These are phyloP conservation scores for Paramyrothecium roridum DNA, from an alignment of 2,329 filamentous ascomycete species.

Conservation along the genomic window DNA sequence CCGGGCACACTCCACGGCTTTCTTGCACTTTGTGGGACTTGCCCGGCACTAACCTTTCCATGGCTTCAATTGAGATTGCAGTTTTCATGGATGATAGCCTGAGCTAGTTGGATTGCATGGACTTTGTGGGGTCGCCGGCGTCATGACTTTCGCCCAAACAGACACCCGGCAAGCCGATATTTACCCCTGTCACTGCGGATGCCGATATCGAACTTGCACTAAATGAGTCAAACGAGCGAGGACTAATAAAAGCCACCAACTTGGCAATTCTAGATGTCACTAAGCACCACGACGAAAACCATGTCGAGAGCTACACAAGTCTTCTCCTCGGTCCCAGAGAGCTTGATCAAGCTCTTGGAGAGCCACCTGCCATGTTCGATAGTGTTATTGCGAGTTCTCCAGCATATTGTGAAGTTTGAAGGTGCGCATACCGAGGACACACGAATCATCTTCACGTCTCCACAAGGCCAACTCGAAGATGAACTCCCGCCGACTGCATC, in stretches of 20 bases:
- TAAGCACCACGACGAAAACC: too few species aligned
- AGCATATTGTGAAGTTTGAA: conserved; percentile 44
- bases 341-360: conserved; percentile 45
- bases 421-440: conserved; percentile 38
- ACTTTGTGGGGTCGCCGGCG: neutral
- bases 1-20: too few species aligned
- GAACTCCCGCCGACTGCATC: neutral
- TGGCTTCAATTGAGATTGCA: too few species aligned
- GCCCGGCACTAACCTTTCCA: too few species aligned
- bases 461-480: neutral
- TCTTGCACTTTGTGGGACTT: too few species aligned
- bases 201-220: too few species aligned
- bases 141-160: neutral
- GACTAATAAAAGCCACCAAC: neutral
- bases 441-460: conserved; percentile 37
- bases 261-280: too few species aligned
- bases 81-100: too few species aligned
- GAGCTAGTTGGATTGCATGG: too few species aligned
- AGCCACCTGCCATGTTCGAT: conserved; percentile 55
- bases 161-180: too few species aligned
- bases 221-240: neutral
- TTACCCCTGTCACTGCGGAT: too few species aligned
- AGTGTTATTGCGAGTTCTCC: conserved; percentile 59
- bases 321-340: conserved; percentile 24
- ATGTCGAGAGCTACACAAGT: conserved; percentile 13